These are phyloP conservation scores for Oryza officinalis DNA, from an alignment of 176 grass and related monocot species.

Conservation along the genomic window DNA sequence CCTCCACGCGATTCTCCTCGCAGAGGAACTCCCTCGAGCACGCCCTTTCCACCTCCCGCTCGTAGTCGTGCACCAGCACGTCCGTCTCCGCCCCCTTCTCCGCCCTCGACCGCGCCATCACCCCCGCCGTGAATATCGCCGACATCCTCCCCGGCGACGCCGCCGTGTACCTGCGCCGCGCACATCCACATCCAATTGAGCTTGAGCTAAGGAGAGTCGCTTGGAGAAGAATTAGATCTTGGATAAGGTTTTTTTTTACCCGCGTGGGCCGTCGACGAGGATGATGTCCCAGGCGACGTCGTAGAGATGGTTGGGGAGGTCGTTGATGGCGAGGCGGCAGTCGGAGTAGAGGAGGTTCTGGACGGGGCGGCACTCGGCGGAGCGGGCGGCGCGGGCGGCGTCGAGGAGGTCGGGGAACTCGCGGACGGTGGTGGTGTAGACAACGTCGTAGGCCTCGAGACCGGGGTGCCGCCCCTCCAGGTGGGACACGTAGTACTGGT, in stretches of 20 bases:
- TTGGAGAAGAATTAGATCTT: constrained; percentile 7
- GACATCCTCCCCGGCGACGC: constrained; percentile 81
- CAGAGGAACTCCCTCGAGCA: constrained; percentile 89
- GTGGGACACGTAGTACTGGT: constrained; percentile 98
- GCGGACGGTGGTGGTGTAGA: constrained; percentile 78
- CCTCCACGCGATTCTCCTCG: constrained; percentile 57
- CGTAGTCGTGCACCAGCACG: constrained; percentile 92
- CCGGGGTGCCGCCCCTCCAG: constrained; percentile 73
- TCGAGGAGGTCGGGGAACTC: constrained; percentile 79
- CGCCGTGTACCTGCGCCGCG: constrained; percentile 48
- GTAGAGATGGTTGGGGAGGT: constrained; percentile 92
- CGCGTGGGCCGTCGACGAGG: constrained; percentile 88
- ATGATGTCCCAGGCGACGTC: constrained; percentile 89
- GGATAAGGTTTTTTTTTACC: neutral
- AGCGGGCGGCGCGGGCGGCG: constrained; percentile 38
- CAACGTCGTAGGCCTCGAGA: constrained; percentile 88
- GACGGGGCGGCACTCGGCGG: constrained; percentile 76
- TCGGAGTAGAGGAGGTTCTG: constrained; percentile 98
- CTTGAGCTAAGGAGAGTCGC: neutral
- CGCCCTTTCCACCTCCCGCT: constrained; percentile 74
- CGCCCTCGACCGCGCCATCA: constrained; percentile 66
- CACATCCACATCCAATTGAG: neutral
- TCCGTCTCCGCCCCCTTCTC: constrained; percentile 44
- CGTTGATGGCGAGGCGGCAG: constrained; percentile 91
- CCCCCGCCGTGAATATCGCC: constrained; percentile 82